Evolutionary conservation across 371 early-diverging fungal genomes (phyloP).

Genomic region (Rhizomucor miehei): DNA sequence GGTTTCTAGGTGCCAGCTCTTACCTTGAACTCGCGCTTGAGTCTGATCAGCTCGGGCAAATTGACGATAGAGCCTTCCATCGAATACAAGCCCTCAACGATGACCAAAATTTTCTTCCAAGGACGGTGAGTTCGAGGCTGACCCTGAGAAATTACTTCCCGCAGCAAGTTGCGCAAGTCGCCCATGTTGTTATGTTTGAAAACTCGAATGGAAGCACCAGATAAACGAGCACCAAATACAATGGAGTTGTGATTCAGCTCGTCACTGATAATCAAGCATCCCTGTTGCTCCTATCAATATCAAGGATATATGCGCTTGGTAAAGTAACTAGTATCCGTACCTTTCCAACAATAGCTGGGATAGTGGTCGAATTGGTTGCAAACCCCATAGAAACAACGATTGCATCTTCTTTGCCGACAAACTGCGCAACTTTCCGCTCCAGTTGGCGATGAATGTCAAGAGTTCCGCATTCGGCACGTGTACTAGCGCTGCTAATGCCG

Average conservation of each 20-base stretch:
- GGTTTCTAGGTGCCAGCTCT: not conserved
- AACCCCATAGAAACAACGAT: conserved; percentile 60
- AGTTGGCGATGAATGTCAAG: conserved; percentile 75
- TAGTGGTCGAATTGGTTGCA: conserved; percentile 97
- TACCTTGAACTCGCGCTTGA: conserved; percentile 96
- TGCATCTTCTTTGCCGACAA: conserved; percentile 55
- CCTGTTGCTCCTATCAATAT: conserved; percentile 22
- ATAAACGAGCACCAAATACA: conserved; percentile 94
- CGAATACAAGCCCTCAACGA: conserved; percentile 99
- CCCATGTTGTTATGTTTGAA: conserved; percentile 94
- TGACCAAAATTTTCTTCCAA: conserved; percentile 98
- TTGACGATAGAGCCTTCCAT: conserved; percentile 98
- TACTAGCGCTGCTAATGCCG: conserved; percentile 67
- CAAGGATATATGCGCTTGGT: not conserved
- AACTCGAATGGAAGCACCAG: conserved; percentile 91
- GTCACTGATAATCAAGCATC: conserved; percentile 95
- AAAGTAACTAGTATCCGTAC: not conserved
- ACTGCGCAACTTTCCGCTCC: conserved; percentile 92
- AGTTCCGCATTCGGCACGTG: conserved; percentile 73
- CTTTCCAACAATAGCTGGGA: conserved; percentile 92
- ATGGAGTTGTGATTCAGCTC: conserved; percentile 98
- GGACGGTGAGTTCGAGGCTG: conserved; percentile 98
- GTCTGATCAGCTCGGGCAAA: conserved; percentile 86
- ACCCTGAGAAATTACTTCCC: conserved; percentile 95
- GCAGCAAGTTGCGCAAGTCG: conserved; percentile 86